These are phyloP conservation scores for Cornus suecica DNA, from an alignment of 148 eudicot genomes.

Conservation along the genomic window DNA sequence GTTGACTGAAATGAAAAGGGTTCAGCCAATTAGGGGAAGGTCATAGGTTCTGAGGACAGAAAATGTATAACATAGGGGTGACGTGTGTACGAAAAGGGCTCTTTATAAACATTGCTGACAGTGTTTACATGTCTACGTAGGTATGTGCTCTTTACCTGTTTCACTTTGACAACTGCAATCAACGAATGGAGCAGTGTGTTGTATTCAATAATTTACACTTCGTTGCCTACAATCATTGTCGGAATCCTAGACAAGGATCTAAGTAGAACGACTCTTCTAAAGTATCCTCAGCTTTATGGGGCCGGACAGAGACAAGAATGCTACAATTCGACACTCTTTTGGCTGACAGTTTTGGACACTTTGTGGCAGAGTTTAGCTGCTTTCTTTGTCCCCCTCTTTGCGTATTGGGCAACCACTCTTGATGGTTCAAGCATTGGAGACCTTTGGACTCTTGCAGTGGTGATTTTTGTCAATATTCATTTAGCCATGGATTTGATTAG, in stretches of 20 bases:
- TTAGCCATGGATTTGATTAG: slow-evolving; percentile 89
- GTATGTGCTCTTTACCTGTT: slow-evolving; percentile 76
- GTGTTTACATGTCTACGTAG: slow-evolving; percentile 36
- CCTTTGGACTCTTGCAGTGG: slow-evolving; percentile 86
- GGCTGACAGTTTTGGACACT: slow-evolving; percentile 81
- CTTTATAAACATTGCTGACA: background rate
- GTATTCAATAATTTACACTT: slow-evolving; percentile 80
- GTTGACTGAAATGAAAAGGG: background rate
- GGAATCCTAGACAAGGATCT: slow-evolving; percentile 97
- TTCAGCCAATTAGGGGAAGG: no score
- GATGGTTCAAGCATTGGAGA: slow-evolving; percentile 86
- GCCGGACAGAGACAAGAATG: slow-evolving; percentile 78
- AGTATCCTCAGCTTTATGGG: slow-evolving; percentile 77
- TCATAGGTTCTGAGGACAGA: no score
- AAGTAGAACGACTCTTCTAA: slow-evolving; percentile 69
- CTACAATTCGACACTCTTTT: slow-evolving; percentile 78
- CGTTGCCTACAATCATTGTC: slow-evolving; percentile 81
- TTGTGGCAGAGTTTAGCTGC: slow-evolving; percentile 89
- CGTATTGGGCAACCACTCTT: slow-evolving; percentile 63
- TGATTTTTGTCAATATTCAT: slow-evolving; percentile 76
- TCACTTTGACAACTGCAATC: slow-evolving; percentile 84
- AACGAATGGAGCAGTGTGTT: slow-evolving; percentile 97
- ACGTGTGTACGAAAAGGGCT: slow-evolving; percentile 1
- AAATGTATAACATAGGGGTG: no score
- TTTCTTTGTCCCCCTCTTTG: slow-evolving; percentile 70